Evolutionary conservation across 495 filamentous ascomycete species (phyloP), one percentile per base, ranked within the genome.

Genomic region (Podospora pseudoanserina): DNA sequence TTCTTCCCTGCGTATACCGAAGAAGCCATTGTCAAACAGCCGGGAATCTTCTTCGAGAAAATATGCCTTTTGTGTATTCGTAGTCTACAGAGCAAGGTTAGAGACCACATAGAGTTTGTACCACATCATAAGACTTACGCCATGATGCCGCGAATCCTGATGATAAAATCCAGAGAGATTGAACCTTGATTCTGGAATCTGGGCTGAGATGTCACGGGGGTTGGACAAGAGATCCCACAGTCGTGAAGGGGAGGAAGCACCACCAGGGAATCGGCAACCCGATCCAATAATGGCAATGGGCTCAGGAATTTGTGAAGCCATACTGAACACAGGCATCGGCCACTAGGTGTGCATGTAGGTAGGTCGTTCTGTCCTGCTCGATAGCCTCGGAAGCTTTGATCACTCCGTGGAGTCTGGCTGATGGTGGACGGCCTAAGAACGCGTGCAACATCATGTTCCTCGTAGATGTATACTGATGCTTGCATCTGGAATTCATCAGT

Each of bases 1-100:
- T 23, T 63, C 61, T 34, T 49, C 34, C 5, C 13, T 28, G 32
- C 30, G n/a, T 28, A 75, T 65, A 57, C 27, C 79, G 78, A 87
- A 89, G 76, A 88, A 87, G 5, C 74, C 68, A 59, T 84, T 79
- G 65, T 89, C 86, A 77, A 81, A 81, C 18, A 59, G 65, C n/a
- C 72, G 70, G 16, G 65, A 34, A n/a, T 80, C 75, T 2, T 70
- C 67, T 2, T 65, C 71, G 3, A 75, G 88, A 78, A 91, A 92
- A 77, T 91, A 91, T 6, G 91, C 89, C 54, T 89, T 91, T 44
- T 56, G 30, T 19, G 71, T 70, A 34, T 75, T 72, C 59, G 55
- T 49, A 49, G 39, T 49, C 39, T 49, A 49, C 39, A 49, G 9
- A 49, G 15, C 39, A 11, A 11, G 15, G 39, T 49, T 49, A 49